Evolutionary conservation across 1,139 yeast genomes (phyloP), one percentile per base, ranked within the genome.

Genomic region (Candida sp.): DNA sequence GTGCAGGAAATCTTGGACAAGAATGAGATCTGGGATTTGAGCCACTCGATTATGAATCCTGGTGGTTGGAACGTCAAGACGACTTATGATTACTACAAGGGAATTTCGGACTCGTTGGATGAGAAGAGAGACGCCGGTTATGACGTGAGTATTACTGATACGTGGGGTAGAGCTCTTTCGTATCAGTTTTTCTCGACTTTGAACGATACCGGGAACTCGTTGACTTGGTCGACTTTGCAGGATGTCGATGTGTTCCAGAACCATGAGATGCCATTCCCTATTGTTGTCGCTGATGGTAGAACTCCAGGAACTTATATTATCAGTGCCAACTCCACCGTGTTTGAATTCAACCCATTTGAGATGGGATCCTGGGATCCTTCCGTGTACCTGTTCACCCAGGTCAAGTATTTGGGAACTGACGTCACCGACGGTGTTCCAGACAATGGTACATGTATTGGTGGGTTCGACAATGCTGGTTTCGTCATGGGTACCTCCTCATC

Each of bases 321-420:
- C 50, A 78, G 83, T 60, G 71, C 76, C 12, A 91, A 88, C 65
- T 84, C 94, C 7, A 87, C 96, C 1, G 78, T 88, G 12, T 84
- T 89, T 56, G 98, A 92, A 68, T 75, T 89, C 61, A 88, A 82
- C 55, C 93, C 98, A 2, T 90, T 73, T 60, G 97, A 92, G 70
- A 66, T 91, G 68, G 97, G 97, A 6, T 86, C 96, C 32, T 91
- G 96, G 96, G 97, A 92, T 65, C 88, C 91, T 37, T 77, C 89
- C 0, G 68, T 90, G 46, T 77, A 81, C 54, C 79, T 86, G 26
- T 91, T 92, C 70, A 76, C 86, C 26, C 85, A 86, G 53, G 72
- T 85, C 27, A 81, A 84, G 65, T 91, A 89, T 64, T 67, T 90
- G 54, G 98, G 98, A 38, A 81, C 96, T 1, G 68, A 78, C n/a